Evolutionary conservation across 2,329 filamentous ascomycete species (phyloP), one percentile per base, ranked within the genome.

Genomic region (Lecanicillium sp.): DNA sequence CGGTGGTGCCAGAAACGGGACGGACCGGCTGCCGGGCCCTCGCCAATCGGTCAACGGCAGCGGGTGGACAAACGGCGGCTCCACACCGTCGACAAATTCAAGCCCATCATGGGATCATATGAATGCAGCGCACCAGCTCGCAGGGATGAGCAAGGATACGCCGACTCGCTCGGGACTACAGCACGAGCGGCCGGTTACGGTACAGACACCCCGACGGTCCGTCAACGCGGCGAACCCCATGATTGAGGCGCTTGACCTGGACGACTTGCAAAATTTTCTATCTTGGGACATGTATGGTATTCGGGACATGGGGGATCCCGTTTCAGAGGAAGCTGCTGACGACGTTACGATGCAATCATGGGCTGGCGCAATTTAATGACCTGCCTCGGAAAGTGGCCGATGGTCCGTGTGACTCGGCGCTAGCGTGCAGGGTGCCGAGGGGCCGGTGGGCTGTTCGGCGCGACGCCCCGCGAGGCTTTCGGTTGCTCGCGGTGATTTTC

Each of bases 251-350:
- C 53, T 64, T 4, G 61, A 63, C 37, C 46, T 63, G 10, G 59
- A 59, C 19, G 61, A 64, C 40, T 40, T 64, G 40, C 59, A 63
- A 37, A 62, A 56, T 40, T 63, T 61, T 29, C 37, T 62, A 36
- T 58, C 58, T 5, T 63, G 61, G 61, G 61, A 64, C 38, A 58
- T 64, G 56, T 60, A 62, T 35, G 60, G 60, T 15, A 60, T 64
- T 27, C 61, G 62, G 56, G 61, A 64, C 42, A 59, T 64, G 53
- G 59, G 58, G 22, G 60, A 60, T 8, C 51, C 56, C 1, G 50
- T 60, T 7, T 49, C 57, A 28, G 60, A 58, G 37, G 57, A 60
- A 3, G 60, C 54, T 6, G 54, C 54, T 36, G 60, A 63, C 27
- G 60, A 57, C 17, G 7, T 44, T 17, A 11, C 12, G 12, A 35